A percentile compares a stretch with the other conserved stretches of the same genome.
These are phyloP conservation scores for Conticribra guillardii DNA, from an alignment of 108 stramenopile species.

Conservation along the genomic window DNA sequence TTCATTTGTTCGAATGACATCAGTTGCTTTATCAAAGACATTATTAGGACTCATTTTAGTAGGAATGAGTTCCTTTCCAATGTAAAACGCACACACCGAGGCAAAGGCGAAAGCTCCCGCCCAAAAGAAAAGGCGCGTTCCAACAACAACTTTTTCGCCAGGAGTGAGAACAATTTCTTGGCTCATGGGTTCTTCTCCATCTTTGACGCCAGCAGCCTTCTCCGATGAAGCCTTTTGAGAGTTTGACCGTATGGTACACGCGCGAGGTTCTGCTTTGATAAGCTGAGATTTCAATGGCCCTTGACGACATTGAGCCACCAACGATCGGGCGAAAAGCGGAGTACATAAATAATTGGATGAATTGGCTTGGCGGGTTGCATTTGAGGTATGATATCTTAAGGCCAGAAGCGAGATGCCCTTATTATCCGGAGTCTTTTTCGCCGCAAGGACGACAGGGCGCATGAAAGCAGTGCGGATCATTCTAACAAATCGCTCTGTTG, in stretches of 20 bases:
- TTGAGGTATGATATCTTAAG: no score
- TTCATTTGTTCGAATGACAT: conserved; percentile 59
- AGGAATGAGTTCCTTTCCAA: conserved; percentile 61
- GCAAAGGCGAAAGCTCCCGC: conserved; percentile 74
- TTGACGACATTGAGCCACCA: background rate
- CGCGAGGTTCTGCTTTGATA: background rate
- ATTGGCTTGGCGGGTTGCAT: background rate
- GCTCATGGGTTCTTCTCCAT: conserved; percentile 29
- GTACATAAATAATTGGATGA: background rate
- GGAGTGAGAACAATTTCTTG: conserved; percentile 88
- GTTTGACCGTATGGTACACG: background rate
- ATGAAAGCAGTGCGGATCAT: conserved; percentile 25
- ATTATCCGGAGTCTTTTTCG: no score
- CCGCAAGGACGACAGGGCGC: background rate
- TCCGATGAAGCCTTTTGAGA: background rate
- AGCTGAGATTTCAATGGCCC: background rate
- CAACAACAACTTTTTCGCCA: conserved; percentile 89
- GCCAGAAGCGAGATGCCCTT: no score
- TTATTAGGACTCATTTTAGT: conserved; percentile 90
- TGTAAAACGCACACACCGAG: conserved; percentile 81
- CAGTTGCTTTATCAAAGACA: conserved; percentile 78
- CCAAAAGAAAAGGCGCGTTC: conserved; percentile 80
- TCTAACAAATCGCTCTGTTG: no score
- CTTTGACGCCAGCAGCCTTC: background rate
- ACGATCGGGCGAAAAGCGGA: no score